These are phyloP conservation scores for Zelonia costaricensis DNA, from an alignment of 208 protist species.

Conservation along the genomic window DNA sequence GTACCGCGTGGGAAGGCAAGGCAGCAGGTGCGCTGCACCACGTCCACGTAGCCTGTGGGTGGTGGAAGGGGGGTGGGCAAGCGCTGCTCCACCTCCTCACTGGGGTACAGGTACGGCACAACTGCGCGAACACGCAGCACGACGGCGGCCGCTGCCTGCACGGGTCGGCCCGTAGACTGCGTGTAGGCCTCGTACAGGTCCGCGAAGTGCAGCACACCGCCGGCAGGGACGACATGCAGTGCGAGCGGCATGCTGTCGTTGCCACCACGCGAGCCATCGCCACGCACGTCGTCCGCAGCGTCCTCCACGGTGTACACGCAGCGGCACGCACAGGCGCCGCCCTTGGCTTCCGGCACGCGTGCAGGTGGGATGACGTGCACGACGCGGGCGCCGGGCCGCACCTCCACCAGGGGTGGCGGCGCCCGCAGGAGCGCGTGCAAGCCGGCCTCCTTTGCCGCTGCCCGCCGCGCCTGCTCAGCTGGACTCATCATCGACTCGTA, in stretches of 20 bases:
- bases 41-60: conserved; percentile 11
- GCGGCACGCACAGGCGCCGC: not conserved
- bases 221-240: not conserved
- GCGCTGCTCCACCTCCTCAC: conserved; percentile 5
- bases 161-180: conserved; percentile 4
- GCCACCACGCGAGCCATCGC: too few relatives aligned
- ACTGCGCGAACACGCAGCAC: not conserved
- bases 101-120: conserved; percentile 18
- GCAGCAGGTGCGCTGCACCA: conserved; percentile 9
- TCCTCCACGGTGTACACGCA: conserved; percentile 8
- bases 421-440: conserved; percentile 18
- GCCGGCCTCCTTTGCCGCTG: conserved; percentile 8
- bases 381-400: conserved; percentile 8
- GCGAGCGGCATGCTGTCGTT: too few relatives aligned
- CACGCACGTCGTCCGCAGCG: not conserved
- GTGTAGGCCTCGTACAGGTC: conserved; percentile 9
- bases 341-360: not conserved
- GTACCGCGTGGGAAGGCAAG: not conserved
- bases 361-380: conserved; percentile 12
- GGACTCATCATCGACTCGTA: conserved; percentile 19
- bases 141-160: conserved; percentile 3
- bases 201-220: conserved; percentile 1
- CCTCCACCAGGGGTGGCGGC: conserved; percentile 18
- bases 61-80: not conserved
- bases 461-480: conserved; percentile 9